Conservation (phyloP, 164 flowering plant genomes). For the Kingdonia uniflora region DNA sequence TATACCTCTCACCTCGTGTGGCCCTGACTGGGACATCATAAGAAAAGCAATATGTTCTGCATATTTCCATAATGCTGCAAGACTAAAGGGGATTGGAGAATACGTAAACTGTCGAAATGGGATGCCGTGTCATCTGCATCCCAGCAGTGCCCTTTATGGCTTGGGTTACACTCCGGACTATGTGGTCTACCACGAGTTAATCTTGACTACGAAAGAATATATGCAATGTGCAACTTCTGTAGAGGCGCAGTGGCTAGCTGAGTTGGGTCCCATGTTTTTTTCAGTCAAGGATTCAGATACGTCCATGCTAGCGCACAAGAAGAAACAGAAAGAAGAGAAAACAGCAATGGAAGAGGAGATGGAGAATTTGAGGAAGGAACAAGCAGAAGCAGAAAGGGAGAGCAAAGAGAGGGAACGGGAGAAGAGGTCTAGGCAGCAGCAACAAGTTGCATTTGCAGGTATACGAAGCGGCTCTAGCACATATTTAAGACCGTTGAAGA, state of each 20-base stretch:
- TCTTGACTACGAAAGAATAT: slow-evolving; percentile 77
- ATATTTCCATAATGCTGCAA: slow-evolving; percentile 82
- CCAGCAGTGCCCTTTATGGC: slow-evolving; percentile 78
- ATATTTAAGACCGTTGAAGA: slow-evolving; percentile 66
- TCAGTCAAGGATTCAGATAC: slow-evolving; percentile 80
- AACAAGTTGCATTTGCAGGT: slow-evolving; percentile 60
- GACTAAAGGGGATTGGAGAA: slow-evolving; percentile 76
- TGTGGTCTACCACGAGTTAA: slow-evolving; percentile 83
- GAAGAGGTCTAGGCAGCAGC: slow-evolving; percentile 53
- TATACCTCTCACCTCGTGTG: slow-evolving; percentile 58
- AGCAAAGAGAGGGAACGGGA: slow-evolving; percentile 36
- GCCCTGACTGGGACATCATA: slow-evolving; percentile 64
- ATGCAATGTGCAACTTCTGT: slow-evolving; percentile 90
- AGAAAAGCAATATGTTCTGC: slow-evolving; percentile 88
- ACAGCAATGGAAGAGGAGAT: slow-evolving; percentile 90
- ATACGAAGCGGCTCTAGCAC: slow-evolving; percentile 42
- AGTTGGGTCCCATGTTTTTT: slow-evolving; percentile 87
- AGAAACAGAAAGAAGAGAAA: slow-evolving; percentile 70
- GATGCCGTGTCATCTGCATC: slow-evolving; percentile 83
- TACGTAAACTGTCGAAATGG: slow-evolving; percentile 78
- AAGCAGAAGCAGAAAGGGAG: slow-evolving; percentile 37
- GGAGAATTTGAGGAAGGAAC: slow-evolving; percentile 64
- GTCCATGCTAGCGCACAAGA: slow-evolving; percentile 73
- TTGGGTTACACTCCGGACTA: slow-evolving; percentile 76
- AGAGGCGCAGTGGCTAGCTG: slow-evolving; percentile 93